A percentile compares a stretch with the other conserved stretches of the same genome.
Conservation (phyloP, 768 basidiomycete species). For the Gautieria morchelliformis region DNA sequence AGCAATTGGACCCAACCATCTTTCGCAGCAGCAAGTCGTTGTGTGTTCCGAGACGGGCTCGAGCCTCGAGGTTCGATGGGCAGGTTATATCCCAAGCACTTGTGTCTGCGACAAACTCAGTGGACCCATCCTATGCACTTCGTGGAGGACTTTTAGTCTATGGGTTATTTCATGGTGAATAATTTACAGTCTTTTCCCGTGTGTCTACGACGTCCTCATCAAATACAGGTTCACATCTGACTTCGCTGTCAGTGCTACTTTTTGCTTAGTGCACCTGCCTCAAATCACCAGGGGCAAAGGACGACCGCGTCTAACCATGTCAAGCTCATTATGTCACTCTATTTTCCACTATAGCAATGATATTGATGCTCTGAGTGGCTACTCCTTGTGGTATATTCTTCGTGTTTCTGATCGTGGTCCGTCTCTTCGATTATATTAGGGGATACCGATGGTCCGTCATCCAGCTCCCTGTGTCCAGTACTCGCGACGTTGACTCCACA, state of each 20-base stretch:
- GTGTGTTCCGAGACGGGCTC: slow-evolving; percentile 45
- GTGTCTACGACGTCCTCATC: slow-evolving; percentile 17
- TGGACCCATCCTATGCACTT: slow-evolving; percentile 51
- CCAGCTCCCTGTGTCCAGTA: slow-evolving; percentile 36
- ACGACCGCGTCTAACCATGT: too few species aligned
- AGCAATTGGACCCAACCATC: slow-evolving; percentile 58
- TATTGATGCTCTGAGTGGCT: slow-evolving; percentile 78
- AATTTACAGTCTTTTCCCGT: slow-evolving; percentile 57
- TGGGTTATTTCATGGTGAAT: not conserved
- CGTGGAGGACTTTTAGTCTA: slow-evolving; percentile 46
- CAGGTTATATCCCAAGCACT: slow-evolving; percentile 86
- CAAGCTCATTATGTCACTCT: too few species aligned
- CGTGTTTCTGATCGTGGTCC: slow-evolving; percentile 57
- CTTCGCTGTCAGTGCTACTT: too few species aligned
- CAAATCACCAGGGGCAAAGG: slow-evolving; percentile 45
- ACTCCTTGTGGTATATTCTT: slow-evolving; percentile 54
- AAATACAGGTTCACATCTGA: too few species aligned
- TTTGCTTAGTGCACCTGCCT: too few species aligned
- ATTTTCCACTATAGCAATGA: slow-evolving; percentile 51
- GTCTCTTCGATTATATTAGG: slow-evolving; percentile 82
- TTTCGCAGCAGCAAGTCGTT: slow-evolving; percentile 81
- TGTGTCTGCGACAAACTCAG: slow-evolving; percentile 69
- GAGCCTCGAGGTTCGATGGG: slow-evolving; percentile 80
- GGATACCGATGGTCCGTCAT: slow-evolving; percentile 15
- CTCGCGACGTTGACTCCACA: too few species aligned